Evolutionary conservation across 148 eudicot species (phyloP), one percentile per base, ranked within the genome.

Genomic region (Beta vulgaris): DNA sequence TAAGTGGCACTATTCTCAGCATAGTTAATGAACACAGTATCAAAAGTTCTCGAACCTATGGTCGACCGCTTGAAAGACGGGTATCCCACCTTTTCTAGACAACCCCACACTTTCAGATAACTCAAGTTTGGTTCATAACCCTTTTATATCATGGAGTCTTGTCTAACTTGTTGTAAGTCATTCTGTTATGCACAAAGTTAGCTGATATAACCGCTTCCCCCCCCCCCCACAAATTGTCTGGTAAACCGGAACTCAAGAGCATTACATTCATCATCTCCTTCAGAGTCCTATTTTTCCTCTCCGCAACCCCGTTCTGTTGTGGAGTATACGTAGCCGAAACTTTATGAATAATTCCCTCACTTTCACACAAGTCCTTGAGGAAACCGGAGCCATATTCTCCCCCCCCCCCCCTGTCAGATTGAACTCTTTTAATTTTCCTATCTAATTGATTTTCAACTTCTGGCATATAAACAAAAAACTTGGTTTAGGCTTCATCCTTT

Each of bases 231-330:
- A 44, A n/a, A 3, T 26, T 18, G 0, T 55, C 13, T 8, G 60
- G 59, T 36, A 69, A 3, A 7, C 72, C 57, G 0, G 57, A 69
- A 48, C 72, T 46, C 18, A 69, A 44, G 1, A 69, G 18, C 73
- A 69, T 51, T 3, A 28, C 37, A 51, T 69, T 69, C 59, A 69
- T 51, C 73, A 32, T 69, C 6, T 49, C 59, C 36, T 69, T 69
- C 11, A 69, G 15, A 7, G 73, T 29, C 21, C 73, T 19, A 49
- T 51, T 69, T 28, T 49, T 69, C 29, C 60, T 26, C 32, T 51
- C 60, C 1, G 28, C 60, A 31, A 69, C 21, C 0, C 73, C 42
- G 10, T 49, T 69, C 13, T 51, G 42, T 49, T 49, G 37, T 7
- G 73, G 72, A 2, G 42, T 49, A 16, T 49, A 49, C 0, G 73